A percentile compares a stretch with the other conserved stretches of the same genome.
Evolutionary conservation across 768 basidiomycete genomes (phyloP).

Genomic region (Dacryopinax spathularia): DNA sequence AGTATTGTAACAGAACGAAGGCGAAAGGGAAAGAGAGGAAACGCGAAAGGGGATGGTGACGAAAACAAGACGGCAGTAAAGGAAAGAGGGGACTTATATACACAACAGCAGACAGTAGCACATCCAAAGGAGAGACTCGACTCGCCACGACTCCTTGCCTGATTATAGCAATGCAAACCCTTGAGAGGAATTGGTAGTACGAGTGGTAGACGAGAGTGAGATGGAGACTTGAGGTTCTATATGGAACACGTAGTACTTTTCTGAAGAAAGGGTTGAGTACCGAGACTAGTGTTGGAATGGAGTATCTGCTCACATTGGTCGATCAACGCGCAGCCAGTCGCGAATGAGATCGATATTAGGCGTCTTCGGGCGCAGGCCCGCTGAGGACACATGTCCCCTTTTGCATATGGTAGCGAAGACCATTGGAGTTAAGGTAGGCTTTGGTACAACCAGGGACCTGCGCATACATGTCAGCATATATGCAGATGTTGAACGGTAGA

Average conservation of each 20-base stretch:
- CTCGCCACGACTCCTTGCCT: constrained; percentile 5
- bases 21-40: neutral
- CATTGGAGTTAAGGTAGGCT: constrained; percentile 53
- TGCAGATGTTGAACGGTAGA: neutral
- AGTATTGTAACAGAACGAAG: constrained; percentile 2
- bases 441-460: constrained; percentile 38
- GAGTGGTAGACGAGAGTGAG: neutral
- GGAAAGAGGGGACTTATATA: neutral
- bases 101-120: constrained; percentile 5
- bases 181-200: constrained; percentile 4
- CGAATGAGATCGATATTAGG: constrained; percentile 16
- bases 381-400: constrained; percentile 40
- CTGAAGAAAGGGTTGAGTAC: neutral
- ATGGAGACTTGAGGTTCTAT: neutral
- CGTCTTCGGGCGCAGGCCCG: constrained; percentile 2
- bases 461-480: neutral
- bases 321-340: constrained; percentile 5
- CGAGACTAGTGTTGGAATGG: neutral
- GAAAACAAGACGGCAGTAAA: constrained; percentile 1
- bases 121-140: constrained; percentile 5
- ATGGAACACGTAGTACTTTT: constrained; percentile 6
- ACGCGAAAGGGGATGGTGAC: no score
- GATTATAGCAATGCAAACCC: constrained; percentile 5
- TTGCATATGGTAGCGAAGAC: constrained; percentile 52
- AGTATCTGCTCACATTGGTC: neutral